Base-by-base conservation (phyloP, 208 protist species). In the Trypanosoma rangeli region DNA sequence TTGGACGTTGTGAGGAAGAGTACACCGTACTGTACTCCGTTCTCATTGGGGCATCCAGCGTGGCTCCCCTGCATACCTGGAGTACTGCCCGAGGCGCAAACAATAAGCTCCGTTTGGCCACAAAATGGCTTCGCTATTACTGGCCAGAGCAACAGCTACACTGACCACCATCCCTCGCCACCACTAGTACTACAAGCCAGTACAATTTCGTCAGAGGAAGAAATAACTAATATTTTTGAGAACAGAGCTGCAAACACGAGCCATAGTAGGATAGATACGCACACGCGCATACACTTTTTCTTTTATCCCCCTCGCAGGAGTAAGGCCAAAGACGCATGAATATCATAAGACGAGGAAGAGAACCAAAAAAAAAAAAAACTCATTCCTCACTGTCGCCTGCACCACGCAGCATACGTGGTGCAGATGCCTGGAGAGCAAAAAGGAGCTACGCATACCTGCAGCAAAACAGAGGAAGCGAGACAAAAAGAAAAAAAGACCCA, bases 61-160 rank as follows among this genome's bases (percentile, higher is more conserved):
- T 68, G 73, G 57, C 64, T 71, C 3, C 73, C 73, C 24, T 73
- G 22, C 54, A 67, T 70, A n/a, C 73, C 73, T 18, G 73, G 73
- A 71, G 73, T 37, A 20, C 22, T 33, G 55, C 73, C 73, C 24
- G 73, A 78, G 48, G 52, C 55, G 26, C 57, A 56, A 12, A 50
- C 28, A 64, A 73, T 78, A 0, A 72, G 28, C 22, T 55, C 50
- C 12, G 65, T 71, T 39, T 78, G 73, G 65, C 59, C 52, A 59
- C 73, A 78, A 67, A 78, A 78, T 24, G 52, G 33, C 5, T 12
- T 3, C 58, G 10, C 29, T 22, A 31, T 52, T 39, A n/a, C 33
- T 61, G 56, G 7, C 33, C 15, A 46, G 1, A 10, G 42, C 42
- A 46, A 46, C 42, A 9, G 42, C 42, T 46, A 46, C 13, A 20